Evolutionary conservation across 805 yeast genomes (phyloP), one percentile per base, ranked within the genome.

Genomic region (Priceomyces castillae): DNA sequence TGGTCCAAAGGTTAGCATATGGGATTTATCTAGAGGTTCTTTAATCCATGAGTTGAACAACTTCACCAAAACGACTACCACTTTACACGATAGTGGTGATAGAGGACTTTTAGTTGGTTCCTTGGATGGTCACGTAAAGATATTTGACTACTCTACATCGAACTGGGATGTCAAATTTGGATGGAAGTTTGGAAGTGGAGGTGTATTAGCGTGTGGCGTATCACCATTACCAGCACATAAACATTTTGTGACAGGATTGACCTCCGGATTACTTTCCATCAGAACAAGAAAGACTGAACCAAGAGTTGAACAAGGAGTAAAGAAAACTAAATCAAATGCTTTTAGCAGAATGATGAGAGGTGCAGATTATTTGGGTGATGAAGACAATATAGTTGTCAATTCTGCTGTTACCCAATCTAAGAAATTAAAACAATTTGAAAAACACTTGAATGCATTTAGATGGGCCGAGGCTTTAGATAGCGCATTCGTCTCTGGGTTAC

Each of bases 81-180:
- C 90, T 47, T 70, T 90, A 49, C 82, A 86, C 41, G 69, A 77
- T 52, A 84, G 92, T 7, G 85, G 84, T 23, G 87, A 81, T 49
- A 70, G 80, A 40, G 92, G 94, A n/a, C 70, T 94, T 36, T 69
- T 94, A 23, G 97, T 96, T 2, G 97, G 98, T 14, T 90, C 97
- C 0, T 72, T 94, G 45, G 99, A 94, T 66, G 99, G 99, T 16
- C 99, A 94, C 64, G 96, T 94, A 46, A 94, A 94, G 65, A 90
- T 90, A 36, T 88, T 92, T 61, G 97, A 90, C 63, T 79, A 87
- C 30, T 67, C 77, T 20, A 77, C 84, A 17, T 58, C 78, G 33
- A 77, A 79, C 53, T 90, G 92, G 88, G 86, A 84, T 47, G 96
- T 92, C 47, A 87, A 85, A 61, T 92, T 90, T 61, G 97, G 97